A percentile compares a stretch with the other conserved stretches of the same genome.
Conservation (phyloP, 192 early-diverging fungal species). For the Blastocladiella britannica region DNA sequence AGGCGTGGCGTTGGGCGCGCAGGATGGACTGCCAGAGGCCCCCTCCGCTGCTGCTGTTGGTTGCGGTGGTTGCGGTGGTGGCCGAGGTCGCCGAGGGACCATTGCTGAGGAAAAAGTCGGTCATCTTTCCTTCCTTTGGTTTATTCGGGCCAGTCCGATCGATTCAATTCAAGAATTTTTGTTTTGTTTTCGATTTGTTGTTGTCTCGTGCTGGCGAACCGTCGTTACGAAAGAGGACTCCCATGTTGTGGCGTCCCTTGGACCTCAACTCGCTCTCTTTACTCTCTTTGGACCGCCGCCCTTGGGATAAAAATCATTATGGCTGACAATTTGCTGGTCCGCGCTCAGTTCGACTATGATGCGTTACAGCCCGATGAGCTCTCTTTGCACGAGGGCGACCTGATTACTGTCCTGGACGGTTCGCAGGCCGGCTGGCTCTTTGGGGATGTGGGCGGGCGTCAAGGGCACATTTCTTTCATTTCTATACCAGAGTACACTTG, state of each 20-base stretch:
- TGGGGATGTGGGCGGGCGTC: not conserved
- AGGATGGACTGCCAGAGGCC: slow-evolving; percentile 69
- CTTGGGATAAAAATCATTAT: not conserved
- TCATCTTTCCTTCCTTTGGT: not conserved
- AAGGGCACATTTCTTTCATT: too few relatives aligned
- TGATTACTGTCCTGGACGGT: not conserved
- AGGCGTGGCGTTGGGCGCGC: slow-evolving; percentile 48
- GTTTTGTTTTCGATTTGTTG: not conserved
- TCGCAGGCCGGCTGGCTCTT: not conserved
- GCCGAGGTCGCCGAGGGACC: not conserved
- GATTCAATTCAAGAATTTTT: too few relatives aligned
- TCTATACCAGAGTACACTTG: too few relatives aligned
- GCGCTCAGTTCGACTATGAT: not conserved
- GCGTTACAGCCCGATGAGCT: not conserved
- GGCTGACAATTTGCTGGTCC: not conserved
- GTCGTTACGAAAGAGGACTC: not conserved
- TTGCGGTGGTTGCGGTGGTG: not conserved
- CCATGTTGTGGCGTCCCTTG: not conserved
- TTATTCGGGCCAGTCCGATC: not conserved
- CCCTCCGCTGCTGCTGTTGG: not conserved
- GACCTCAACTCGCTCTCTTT: too few relatives aligned
- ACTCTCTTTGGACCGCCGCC: too few relatives aligned
- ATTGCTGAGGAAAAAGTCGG: not conserved
- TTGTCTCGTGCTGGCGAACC: not conserved
- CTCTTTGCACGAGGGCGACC: not conserved